Evolutionary conservation across 179 eudicot genomes (phyloP).

Genomic region (Silene noctiflora): DNA sequence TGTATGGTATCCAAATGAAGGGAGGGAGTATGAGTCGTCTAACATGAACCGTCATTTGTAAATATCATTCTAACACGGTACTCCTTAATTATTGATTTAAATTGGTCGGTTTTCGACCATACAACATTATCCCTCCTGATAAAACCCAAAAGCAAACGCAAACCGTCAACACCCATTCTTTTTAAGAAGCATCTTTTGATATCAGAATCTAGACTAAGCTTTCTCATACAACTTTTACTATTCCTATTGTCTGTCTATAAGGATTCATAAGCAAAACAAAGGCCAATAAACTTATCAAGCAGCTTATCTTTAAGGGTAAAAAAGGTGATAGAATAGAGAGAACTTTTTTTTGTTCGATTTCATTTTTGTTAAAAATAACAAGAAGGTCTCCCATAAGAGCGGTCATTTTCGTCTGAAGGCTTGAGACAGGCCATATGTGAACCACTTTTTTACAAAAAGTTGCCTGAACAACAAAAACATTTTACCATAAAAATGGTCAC

Average conservation of each 20-base stretch:
- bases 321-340: too few species aligned
- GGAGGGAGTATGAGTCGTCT: too few species aligned
- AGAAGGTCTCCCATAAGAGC: too few species aligned
- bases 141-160: slow-evolving; percentile 14
- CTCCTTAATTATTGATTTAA: background rate
- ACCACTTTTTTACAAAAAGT: too few species aligned
- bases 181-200: slow-evolving; percentile 3
- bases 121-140: background rate
- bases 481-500: too few species aligned
- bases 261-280: slow-evolving; percentile 15
- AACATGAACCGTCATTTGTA: background rate
- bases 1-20: too few species aligned
- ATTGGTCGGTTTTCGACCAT: background rate
- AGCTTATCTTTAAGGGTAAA: background rate
- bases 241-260: slow-evolving; percentile 6
- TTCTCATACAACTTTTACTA: background rate
- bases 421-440: too few species aligned
- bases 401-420: too few species aligned
- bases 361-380: too few species aligned
- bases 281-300: background rate
- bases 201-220: background rate
- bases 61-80: background rate
- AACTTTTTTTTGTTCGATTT: too few species aligned
- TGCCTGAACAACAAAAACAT: too few species aligned
- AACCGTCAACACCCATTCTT: slow-evolving; percentile 16